phyloP scores from a whole-genome alignment of 306 rosid species.

The Cicer pinnatifidum region DNA sequence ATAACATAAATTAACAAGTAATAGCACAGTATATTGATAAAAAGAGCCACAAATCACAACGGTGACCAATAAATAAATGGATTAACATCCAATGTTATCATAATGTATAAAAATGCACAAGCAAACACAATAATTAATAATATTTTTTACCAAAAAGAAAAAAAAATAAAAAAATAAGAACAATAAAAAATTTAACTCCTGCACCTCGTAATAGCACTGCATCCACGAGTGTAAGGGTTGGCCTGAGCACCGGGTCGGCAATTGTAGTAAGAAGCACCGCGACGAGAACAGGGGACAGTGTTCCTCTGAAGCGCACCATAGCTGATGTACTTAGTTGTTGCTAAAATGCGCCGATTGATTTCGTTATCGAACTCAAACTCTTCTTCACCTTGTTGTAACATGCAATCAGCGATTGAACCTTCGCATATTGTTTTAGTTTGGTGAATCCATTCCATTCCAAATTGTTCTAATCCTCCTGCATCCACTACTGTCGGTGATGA shows the following conservation, averaged over 20 bases:
- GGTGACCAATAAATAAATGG: constrained; percentile 24
- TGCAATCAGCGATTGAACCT: constrained; percentile 71
- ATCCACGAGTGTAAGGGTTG: constrained; percentile 89
- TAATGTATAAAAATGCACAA: constrained; percentile 61
- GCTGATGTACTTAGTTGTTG: constrained; percentile 83
- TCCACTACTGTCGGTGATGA: constrained; percentile 52
- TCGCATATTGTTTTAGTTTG: constrained; percentile 50
- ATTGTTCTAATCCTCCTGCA: constrained; percentile 48
- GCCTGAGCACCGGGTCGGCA: constrained; percentile 89
- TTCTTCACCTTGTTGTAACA: constrained; percentile 47
- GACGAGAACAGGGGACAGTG: constrained; percentile 95
- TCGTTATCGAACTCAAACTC: constrained; percentile 88
- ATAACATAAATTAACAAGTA: neutral
- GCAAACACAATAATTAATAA: constrained; percentile 44
- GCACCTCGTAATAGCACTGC: constrained; percentile 95
- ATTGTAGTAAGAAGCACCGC: constrained; percentile 90
- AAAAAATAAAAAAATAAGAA: too few species aligned
- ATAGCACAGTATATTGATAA: constrained; percentile 21
- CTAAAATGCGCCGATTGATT: constrained; percentile 90
- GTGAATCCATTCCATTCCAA: constrained; percentile 56
- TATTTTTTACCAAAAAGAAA: neutral
- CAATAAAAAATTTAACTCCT: constrained; percentile 55
- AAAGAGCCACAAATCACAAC: constrained; percentile 35
- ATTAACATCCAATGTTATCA: constrained; percentile 33
- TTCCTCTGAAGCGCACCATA: constrained; percentile 96